Evolutionary conservation across 192 early-diverging fungal genomes (phyloP).

Genomic region (Coemansia sp.): DNA sequence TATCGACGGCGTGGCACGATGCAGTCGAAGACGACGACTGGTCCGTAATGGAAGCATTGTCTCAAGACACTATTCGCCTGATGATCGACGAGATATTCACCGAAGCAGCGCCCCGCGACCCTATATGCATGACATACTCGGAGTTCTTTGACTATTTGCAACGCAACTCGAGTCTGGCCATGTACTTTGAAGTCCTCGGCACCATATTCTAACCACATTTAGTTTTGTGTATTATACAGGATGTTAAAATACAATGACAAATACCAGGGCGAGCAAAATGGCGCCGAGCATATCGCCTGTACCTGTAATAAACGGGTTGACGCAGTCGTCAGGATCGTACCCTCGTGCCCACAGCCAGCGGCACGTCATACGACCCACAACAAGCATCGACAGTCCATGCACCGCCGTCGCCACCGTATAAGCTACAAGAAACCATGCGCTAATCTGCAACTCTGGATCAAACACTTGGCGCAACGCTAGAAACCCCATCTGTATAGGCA

Average conservation of each 20-base stretch:
- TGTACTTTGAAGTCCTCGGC: slow-evolving; percentile 92
- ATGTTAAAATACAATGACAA: slow-evolving; percentile 15
- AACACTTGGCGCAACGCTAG: slow-evolving; percentile 55
- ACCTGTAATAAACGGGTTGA: slow-evolving; percentile 59
- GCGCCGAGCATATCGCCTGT: slow-evolving; percentile 72
- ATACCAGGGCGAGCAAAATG: slow-evolving; percentile 56
- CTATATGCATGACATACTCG: slow-evolving; percentile 70
- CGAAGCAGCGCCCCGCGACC: slow-evolving; percentile 58
- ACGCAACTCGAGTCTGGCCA: slow-evolving; percentile 74
- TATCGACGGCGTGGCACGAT: slow-evolving; percentile 53
- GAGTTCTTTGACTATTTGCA: slow-evolving; percentile 81
- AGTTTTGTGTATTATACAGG: background rate
- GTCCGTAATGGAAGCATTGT: slow-evolving; percentile 90
- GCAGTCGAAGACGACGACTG: slow-evolving; percentile 62
- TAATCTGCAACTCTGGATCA: slow-evolving; percentile 51
- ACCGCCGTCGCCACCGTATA: slow-evolving; percentile 61
- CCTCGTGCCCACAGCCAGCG: slow-evolving; percentile 62
- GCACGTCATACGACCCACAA: slow-evolving; percentile 61
- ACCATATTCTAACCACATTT: slow-evolving; percentile 64
- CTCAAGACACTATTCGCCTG: slow-evolving; percentile 89
- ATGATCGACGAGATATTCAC: slow-evolving; percentile 89
- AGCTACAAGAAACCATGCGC: slow-evolving; percentile 46
- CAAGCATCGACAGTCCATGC: slow-evolving; percentile 59
- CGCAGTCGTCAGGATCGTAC: slow-evolving; percentile 78
- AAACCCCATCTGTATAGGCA: slow-evolving; percentile 68